A percentile compares a stretch with the other conserved stretches of the same genome.
Conservation (phyloP, 176 grass and related monocot genomes). For the Oryza glaberrima region DNA sequence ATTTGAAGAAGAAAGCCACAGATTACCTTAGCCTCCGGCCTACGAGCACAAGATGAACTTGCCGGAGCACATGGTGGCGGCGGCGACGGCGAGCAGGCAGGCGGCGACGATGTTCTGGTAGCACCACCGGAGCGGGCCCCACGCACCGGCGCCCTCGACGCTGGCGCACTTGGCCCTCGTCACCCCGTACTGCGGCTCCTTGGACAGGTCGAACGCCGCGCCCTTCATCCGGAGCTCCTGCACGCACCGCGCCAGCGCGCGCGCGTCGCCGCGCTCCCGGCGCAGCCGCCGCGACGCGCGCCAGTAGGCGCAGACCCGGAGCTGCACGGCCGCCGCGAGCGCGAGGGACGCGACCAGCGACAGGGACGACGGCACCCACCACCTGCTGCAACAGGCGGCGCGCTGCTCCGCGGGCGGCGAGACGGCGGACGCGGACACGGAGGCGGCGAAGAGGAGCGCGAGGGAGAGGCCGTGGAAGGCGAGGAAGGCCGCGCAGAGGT, state of each 20-base stretch:
- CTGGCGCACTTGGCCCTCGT: constrained; percentile 79
- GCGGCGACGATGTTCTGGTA: constrained; percentile 66
- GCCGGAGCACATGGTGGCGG: constrained; percentile 50
- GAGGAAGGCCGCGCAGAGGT: constrained; percentile 86
- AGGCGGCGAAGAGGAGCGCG: constrained; percentile 76
- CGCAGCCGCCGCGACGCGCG: constrained; percentile 52
- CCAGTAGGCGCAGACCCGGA: constrained; percentile 72
- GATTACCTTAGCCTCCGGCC: neutral
- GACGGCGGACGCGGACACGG: constrained; percentile 16
- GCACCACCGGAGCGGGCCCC: constrained; percentile 73
- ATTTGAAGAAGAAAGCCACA: neutral
- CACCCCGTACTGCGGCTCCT: constrained; percentile 72
- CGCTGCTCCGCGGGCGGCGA: neutral
- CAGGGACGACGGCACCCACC: constrained; percentile 79
- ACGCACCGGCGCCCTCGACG: constrained; percentile 59
- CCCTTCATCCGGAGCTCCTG: constrained; percentile 87
- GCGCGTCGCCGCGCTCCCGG: constrained; percentile 63
- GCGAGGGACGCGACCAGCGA: constrained; percentile 71
- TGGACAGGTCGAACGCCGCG: constrained; percentile 76
- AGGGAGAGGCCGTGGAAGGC: constrained; percentile 81
- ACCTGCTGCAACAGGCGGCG: constrained; percentile 43
- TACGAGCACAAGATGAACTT: constrained; percentile 75
- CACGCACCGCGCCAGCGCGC: constrained; percentile 65
- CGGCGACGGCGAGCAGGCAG: constrained; percentile 64
- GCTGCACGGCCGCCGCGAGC: constrained; percentile 68